Evolutionary conservation across 352 stramenopile genomes (phyloP).

Genomic region (Globisporangium canariense): DNA sequence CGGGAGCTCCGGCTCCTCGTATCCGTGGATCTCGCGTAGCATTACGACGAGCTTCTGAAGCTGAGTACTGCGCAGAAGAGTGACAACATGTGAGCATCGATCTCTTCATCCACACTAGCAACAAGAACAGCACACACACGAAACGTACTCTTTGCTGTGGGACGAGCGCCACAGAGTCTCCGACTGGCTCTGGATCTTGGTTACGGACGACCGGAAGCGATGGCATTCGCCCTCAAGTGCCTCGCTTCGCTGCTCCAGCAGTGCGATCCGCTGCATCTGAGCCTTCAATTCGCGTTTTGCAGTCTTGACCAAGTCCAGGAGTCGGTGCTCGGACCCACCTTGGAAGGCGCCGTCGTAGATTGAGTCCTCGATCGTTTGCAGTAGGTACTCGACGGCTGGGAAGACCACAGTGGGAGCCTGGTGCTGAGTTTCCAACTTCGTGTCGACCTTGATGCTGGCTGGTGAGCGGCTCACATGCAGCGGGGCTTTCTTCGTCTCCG

Average conservation of each 20-base stretch:
- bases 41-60: constrained; percentile 39
- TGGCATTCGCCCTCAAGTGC: constrained; percentile 8
- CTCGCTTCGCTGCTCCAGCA: constrained; percentile 10
- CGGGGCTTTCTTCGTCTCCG: not conserved
- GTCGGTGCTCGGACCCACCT: constrained; percentile 5
- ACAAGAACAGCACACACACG: not conserved
- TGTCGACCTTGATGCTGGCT: not conserved
- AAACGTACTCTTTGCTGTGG: constrained; percentile 17
- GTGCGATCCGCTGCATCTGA: constrained; percentile 3
- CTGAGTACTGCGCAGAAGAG: constrained; percentile 24
- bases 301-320: constrained; percentile 9
- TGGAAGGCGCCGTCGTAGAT: constrained; percentile 12
- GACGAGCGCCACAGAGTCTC: constrained; percentile 13
- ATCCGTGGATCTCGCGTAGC: constrained; percentile 26
- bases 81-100: constrained; percentile 1
- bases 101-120: not conserved
- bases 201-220: constrained; percentile 9
- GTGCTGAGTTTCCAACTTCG: not conserved
- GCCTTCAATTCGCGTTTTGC: constrained; percentile 13
- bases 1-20: constrained; percentile 25
- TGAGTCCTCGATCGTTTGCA: constrained; percentile 12
- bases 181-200: constrained; percentile 18
- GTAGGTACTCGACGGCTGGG: constrained; percentile 6
- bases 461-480: not conserved
- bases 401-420: not conserved